These are phyloP conservation scores for Sanghuangporus weigelae DNA, from an alignment of 1,284 basidiomycete species.

Conservation along the genomic window DNA sequence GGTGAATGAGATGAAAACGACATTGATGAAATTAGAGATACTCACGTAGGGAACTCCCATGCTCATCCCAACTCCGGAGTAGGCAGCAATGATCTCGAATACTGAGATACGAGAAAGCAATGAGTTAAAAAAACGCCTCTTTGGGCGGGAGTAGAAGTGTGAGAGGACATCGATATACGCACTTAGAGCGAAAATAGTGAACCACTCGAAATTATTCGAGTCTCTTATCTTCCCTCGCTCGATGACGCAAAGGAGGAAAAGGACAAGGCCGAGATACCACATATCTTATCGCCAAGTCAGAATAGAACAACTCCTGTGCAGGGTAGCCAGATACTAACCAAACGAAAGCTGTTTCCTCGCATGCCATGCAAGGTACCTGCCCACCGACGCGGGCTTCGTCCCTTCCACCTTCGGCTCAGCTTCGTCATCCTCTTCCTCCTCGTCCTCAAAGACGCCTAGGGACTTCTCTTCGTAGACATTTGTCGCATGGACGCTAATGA, in stretches of 20 bases:
- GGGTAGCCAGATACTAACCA: constrained; percentile 22
- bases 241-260: constrained; percentile 83
- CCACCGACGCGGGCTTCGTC: constrained; percentile 60
- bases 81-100: constrained; percentile 90
- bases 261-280: constrained; percentile 81
- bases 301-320: neutral
- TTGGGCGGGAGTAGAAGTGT: neutral
- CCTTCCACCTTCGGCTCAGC: constrained; percentile 36
- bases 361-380: constrained; percentile 73
- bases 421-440: constrained; percentile 38
- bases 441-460: constrained; percentile 60
- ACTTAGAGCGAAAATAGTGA: constrained; percentile 77
- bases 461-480: constrained; percentile 96
- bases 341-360: constrained; percentile 83
- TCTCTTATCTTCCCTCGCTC: constrained; percentile 68
- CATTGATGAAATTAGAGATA: constrained; percentile 1
- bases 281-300: constrained; percentile 53
- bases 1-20: neutral
- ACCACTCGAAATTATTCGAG: constrained; percentile 51
- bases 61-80: constrained; percentile 86
- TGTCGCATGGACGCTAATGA: constrained; percentile 77
- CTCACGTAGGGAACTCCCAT: constrained; percentile 61
- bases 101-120: constrained; percentile 37
- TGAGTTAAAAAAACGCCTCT: no score
- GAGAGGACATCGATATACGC: constrained; percentile 27